Conservation (phyloP, 2,329 filamentous ascomycete species). For the Alternaria dauci region DNA sequence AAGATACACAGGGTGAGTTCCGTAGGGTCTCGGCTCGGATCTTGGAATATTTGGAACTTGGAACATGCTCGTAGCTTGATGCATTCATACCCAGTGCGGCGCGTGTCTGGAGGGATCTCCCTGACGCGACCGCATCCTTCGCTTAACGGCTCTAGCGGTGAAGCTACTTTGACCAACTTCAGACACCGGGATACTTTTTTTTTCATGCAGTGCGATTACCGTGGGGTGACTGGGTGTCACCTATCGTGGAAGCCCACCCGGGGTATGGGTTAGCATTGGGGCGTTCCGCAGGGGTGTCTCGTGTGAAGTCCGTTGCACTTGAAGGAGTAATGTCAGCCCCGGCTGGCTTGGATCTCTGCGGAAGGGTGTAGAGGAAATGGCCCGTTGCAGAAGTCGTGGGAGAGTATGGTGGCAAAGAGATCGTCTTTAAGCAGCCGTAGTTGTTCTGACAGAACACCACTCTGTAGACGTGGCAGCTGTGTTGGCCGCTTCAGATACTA, state of each 20-base stretch:
- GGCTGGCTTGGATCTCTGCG: slow-evolving; percentile 2
- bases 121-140: slow-evolving; percentile 24
- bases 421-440: slow-evolving; percentile 30
- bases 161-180: slow-evolving; percentile 16
- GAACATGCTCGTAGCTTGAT: slow-evolving; percentile 13
- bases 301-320: slow-evolving; percentile 9
- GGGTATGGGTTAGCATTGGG: slow-evolving; percentile 27
- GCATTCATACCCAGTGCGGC: slow-evolving; percentile 28
- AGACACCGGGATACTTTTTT: slow-evolving; percentile 17
- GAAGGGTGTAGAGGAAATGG: slow-evolving; percentile 8
- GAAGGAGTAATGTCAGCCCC: slow-evolving; percentile 7
- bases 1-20: slow-evolving; percentile 2
- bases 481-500: slow-evolving; percentile 18
- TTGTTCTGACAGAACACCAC: slow-evolving; percentile 12
- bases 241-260: slow-evolving; percentile 9
- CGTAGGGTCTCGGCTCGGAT: not conserved
- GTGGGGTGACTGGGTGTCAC: slow-evolving; percentile 7
- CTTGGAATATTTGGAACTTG: slow-evolving; percentile 5
- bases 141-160: slow-evolving; percentile 21
- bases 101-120: slow-evolving; percentile 25
- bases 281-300: slow-evolving; percentile 21
- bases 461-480: slow-evolving; percentile 33
- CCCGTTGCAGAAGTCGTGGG: slow-evolving; percentile 7
- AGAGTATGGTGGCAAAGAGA: slow-evolving; percentile 36
- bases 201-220: slow-evolving; percentile 12